Percentiles rank a stretch among this genome's conserved stretches.
Conservation (phyloP, 805 yeast genomes). For the Hanseniaspora valbyensis region DNA sequence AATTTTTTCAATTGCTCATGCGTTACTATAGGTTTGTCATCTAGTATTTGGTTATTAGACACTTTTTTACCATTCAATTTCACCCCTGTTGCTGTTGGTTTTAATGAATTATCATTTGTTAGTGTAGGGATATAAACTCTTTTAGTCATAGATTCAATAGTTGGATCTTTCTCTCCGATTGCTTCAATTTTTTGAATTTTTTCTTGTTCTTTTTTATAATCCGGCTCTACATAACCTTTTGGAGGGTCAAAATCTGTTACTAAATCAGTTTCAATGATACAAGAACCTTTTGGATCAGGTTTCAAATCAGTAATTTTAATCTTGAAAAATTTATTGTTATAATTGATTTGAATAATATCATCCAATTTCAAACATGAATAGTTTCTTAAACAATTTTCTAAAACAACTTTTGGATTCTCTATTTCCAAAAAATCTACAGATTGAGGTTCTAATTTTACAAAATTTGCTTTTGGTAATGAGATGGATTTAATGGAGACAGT, state of each 20-base stretch:
- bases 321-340: constrained; percentile 66
- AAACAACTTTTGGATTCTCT: constrained; percentile 89
- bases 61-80: constrained; percentile 9
- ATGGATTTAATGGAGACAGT: constrained; percentile 62
- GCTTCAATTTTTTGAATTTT: constrained; percentile 27
- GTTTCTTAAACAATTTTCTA: constrained; percentile 82
- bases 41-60: background rate
- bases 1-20: constrained; percentile 2
- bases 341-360: constrained; percentile 74
- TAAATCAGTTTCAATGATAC: constrained; percentile 93
- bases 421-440: constrained; percentile 86
- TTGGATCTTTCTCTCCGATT: constrained; percentile 28
- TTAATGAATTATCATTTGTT: background rate
- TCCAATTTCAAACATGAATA: constrained; percentile 77
- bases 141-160: constrained; percentile 66
- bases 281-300: constrained; percentile 54
- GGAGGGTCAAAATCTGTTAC: constrained; percentile 99
- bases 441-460: constrained; percentile 92
- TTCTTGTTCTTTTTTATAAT: constrained; percentile 29
- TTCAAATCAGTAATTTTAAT: constrained; percentile 79
- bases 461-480: constrained; percentile 74
- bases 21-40: background rate
- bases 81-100: background rate
- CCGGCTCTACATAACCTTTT: constrained; percentile 94
- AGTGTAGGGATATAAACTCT: constrained; percentile 20